Evolutionary conservation across 1,284 basidiomycete genomes (phyloP).

Genomic region (Puccinia horiana): DNA sequence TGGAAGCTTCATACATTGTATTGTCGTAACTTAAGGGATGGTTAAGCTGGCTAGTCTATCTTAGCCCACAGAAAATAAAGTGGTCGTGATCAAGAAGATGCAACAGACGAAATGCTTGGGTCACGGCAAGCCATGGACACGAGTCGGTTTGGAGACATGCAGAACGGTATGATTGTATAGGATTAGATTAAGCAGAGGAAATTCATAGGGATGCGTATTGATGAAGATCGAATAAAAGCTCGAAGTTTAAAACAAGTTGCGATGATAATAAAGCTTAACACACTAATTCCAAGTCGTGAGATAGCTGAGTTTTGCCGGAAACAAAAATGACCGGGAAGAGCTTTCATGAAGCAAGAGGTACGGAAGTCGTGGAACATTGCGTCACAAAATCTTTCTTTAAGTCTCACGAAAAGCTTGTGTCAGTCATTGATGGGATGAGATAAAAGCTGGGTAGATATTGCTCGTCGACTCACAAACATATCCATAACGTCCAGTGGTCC

Average conservation of each 20-base stretch:
- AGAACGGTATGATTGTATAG: not conserved
- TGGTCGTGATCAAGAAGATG: no score
- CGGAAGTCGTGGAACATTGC: slow-evolving; percentile 35
- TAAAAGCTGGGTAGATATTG: not conserved
- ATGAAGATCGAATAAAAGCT: not conserved
- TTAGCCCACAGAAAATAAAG: no score
- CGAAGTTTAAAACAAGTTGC: not conserved
- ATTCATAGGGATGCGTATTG: not conserved
- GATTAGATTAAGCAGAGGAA: not conserved
- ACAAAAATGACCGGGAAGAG: not conserved
- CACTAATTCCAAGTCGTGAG: no score
- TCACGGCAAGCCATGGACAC: not conserved
- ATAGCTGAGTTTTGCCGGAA: no score
- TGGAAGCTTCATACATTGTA: no score
- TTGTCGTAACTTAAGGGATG: no score
- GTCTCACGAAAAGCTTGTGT: not conserved
- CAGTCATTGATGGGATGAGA: not conserved
- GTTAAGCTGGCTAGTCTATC: no score
- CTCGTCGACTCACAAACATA: slow-evolving; percentile 46
- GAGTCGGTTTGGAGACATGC: not conserved
- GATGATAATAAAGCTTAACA: not conserved
- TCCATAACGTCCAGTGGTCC: slow-evolving; percentile 49
- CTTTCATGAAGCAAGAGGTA: slow-evolving; percentile 15
- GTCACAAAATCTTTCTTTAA: slow-evolving; percentile 40
- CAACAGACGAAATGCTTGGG: no score